These are phyloP conservation scores for Puccinia horiana DNA, from an alignment of 1,284 basidiomycete species.

Conservation along the genomic window DNA sequence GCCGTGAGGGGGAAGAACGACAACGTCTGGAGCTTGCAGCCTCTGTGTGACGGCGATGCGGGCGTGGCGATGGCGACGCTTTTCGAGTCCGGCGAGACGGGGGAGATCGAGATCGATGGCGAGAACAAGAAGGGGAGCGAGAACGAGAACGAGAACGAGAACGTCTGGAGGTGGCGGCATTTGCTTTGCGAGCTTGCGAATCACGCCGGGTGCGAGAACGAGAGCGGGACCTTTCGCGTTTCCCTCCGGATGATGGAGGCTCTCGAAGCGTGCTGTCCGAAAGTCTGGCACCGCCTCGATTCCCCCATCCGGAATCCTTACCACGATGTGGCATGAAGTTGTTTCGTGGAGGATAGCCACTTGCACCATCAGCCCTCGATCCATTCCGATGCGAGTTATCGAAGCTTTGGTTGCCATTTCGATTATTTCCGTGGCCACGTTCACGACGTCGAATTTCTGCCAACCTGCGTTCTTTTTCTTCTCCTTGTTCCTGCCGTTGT, in stretches of 20 bases:
- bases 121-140: constrained; percentile 18
- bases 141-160: constrained; percentile 15
- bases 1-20: background rate
- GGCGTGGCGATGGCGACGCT: constrained; percentile 1
- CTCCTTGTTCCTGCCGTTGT: constrained; percentile 64
- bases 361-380: background rate
- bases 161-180: constrained; percentile 2
- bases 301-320: constrained; percentile 43
- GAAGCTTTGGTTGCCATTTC: background rate
- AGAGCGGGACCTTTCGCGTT: background rate
- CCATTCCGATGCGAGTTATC: constrained; percentile 31
- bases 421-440: constrained; percentile 51
- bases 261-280: background rate
- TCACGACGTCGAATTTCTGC: constrained; percentile 55
- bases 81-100: background rate
- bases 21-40: background rate
- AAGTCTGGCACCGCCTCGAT: background rate
- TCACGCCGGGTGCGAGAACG: constrained; percentile 8
- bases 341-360: constrained; percentile 6
- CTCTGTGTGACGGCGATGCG: background rate
- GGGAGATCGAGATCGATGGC: constrained; percentile 6
- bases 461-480: constrained; percentile 58
- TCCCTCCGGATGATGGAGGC: background rate
- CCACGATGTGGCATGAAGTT: constrained; percentile 38
- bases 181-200: background rate